A percentile compares a stretch with the other conserved stretches of the same genome.
Conservation (phyloP, 306 rosid species). For the Luffa acutangula region DNA sequence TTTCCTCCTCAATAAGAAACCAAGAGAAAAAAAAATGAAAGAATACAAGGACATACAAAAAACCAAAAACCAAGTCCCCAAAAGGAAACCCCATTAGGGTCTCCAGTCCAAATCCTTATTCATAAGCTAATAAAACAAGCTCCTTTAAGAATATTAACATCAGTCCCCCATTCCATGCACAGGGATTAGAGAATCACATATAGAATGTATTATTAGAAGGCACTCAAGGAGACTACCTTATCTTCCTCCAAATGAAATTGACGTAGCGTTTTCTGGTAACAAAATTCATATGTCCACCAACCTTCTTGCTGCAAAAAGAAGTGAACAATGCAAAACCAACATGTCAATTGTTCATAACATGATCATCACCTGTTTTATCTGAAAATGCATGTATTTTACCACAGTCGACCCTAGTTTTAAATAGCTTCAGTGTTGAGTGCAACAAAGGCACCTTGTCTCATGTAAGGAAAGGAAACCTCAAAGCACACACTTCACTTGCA, state of each 20-base stretch:
- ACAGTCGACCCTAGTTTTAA: not conserved
- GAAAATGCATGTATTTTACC: not conserved
- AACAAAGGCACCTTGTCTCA: not conserved
- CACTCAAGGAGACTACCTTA: constrained; percentile 37
- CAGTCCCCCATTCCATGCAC: not conserved
- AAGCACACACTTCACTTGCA: not conserved
- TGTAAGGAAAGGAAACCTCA: not conserved
- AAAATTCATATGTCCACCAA: constrained; percentile 98
- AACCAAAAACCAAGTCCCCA: too few relatives aligned
- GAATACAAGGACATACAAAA: too few relatives aligned
- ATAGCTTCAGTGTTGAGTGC: not conserved
- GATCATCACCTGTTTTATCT: not conserved
- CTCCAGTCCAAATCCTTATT: not conserved
- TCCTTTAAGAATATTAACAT: constrained; percentile 5
- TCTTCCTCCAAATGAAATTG: constrained; percentile 88
- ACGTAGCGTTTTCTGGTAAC: constrained; percentile 62
- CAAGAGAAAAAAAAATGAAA: too few relatives aligned
- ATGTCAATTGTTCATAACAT: not conserved
- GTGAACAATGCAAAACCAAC: not conserved
- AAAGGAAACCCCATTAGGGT: too few relatives aligned
- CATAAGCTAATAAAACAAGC: not conserved
- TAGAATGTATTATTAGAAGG: not conserved
- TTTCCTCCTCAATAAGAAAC: too few relatives aligned
- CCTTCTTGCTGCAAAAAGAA: constrained; percentile 80
- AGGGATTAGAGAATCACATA: not conserved